A percentile compares a stretch with the other conserved stretches of the same genome.
These are phyloP conservation scores for Chenopodium formosanum DNA, from an alignment of 148 eudicot genomes.

Conservation along the genomic window DNA sequence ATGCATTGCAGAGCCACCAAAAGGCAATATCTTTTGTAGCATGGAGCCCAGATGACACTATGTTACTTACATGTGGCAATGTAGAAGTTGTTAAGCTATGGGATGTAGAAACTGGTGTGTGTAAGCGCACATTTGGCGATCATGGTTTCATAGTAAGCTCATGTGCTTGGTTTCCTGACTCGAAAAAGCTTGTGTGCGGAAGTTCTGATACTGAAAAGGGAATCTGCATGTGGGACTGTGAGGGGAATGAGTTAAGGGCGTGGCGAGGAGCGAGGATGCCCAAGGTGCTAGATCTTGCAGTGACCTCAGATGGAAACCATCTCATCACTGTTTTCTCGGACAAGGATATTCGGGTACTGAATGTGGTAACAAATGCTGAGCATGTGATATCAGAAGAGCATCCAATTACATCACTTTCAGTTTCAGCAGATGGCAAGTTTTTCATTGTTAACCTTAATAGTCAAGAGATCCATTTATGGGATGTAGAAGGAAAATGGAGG, in stretches of 20 bases:
- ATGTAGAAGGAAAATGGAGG: slow-evolving; percentile 58
- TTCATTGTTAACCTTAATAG: slow-evolving; percentile 78
- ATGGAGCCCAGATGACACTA: slow-evolving; percentile 93
- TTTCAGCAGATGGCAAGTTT: slow-evolving; percentile 67
- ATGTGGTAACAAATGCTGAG: slow-evolving; percentile 57
- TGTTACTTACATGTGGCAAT: slow-evolving; percentile 90
- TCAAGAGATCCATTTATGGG: slow-evolving; percentile 97
- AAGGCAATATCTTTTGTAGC: slow-evolving; percentile 77
- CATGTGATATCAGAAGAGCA: slow-evolving; percentile 75
- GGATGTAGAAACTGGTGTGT: slow-evolving; percentile 87
- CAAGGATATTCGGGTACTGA: slow-evolving; percentile 69
- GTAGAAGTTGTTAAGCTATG: slow-evolving; percentile 79
- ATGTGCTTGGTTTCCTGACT: slow-evolving; percentile 98
- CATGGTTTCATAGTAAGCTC: slow-evolving; percentile 69
- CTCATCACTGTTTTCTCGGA: slow-evolving; percentile 73
- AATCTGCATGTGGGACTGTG: slow-evolving; percentile 84
- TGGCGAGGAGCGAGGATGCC: slow-evolving; percentile 96
- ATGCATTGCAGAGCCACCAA: slow-evolving; percentile 69
- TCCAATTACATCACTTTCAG: slow-evolving; percentile 67
- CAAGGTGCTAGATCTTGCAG: slow-evolving; percentile 76
- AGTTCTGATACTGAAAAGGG: slow-evolving; percentile 82
- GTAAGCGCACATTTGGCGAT: slow-evolving; percentile 74
- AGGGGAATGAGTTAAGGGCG: slow-evolving; percentile 82
- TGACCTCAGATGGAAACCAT: slow-evolving; percentile 76
- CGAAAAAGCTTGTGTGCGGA: slow-evolving; percentile 80